phyloP scores from a whole-genome alignment of 306 rosid genomes.

The Cicer pinnatifidum region DNA sequence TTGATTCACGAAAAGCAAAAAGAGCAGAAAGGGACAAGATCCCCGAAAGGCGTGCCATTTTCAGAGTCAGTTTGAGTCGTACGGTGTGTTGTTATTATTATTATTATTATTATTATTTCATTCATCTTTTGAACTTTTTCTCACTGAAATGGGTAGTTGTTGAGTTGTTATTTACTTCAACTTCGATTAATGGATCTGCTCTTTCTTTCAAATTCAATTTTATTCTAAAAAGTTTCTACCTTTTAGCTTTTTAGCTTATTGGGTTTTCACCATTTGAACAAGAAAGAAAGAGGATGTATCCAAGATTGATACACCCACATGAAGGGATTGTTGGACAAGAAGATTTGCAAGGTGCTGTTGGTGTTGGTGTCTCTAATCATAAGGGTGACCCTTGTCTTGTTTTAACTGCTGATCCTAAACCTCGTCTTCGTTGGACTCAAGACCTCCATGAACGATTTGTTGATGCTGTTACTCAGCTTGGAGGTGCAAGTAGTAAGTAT shows the following conservation, averaged over 20 bases:
- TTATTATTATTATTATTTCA: background rate
- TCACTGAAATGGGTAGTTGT: slow-evolving; percentile 34
- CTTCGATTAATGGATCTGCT: slow-evolving; percentile 39
- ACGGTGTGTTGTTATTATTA: slow-evolving; percentile 32
- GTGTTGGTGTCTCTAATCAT: slow-evolving; percentile 42
- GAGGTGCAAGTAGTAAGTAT: slow-evolving; percentile 79
- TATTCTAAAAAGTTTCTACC: background rate
- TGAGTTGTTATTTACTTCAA: background rate
- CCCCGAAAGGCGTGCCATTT: slow-evolving; percentile 56
- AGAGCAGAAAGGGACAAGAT: slow-evolving; percentile 60
- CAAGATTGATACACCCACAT: slow-evolving; percentile 69
- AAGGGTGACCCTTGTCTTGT: slow-evolving; percentile 91
- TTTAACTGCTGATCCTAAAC: slow-evolving; percentile 95
- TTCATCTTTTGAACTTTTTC: slow-evolving; percentile 17
- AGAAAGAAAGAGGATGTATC: slow-evolving; percentile 59
- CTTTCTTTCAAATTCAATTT: background rate
- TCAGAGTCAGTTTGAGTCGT: slow-evolving; percentile 42
- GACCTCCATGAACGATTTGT: slow-evolving; percentile 95
- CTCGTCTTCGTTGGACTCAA: slow-evolving; percentile 98
- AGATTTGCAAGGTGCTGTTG: slow-evolving; percentile 57
- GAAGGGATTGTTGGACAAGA: slow-evolving; percentile 57
- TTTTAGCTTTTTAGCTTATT: slow-evolving; percentile 10
- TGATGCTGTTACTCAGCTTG: slow-evolving; percentile 96
- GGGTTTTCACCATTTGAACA: slow-evolving; percentile 27
- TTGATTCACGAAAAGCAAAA: background rate